Conservation (phyloP, 805 yeast species). For the Yamadazyma akitaensis region DNA sequence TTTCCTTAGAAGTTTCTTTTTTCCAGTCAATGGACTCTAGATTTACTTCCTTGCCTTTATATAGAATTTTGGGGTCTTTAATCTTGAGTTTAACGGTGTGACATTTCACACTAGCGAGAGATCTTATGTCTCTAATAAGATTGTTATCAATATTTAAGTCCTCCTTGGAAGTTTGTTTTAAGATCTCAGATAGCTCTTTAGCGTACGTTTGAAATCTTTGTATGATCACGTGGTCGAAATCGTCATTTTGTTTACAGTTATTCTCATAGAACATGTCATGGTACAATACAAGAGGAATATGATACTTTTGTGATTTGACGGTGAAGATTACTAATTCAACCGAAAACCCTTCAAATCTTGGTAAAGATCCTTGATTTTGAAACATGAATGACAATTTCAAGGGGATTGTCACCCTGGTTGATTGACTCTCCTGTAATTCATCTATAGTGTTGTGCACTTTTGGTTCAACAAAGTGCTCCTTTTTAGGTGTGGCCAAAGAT, state of each 20-base stretch:
- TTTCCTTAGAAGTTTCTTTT: not conserved
- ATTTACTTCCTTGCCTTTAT: not conserved
- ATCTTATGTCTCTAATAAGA: slow-evolving; percentile 27
- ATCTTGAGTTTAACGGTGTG: slow-evolving; percentile 27
- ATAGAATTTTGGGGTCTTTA: slow-evolving; percentile 7
- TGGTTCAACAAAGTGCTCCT: slow-evolving; percentile 21
- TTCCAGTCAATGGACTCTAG: slow-evolving; percentile 8
- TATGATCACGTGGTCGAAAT: slow-evolving; percentile 30
- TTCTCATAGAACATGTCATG: slow-evolving; percentile 36
- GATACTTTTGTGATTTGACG: slow-evolving; percentile 27
- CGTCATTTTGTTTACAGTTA: slow-evolving; percentile 23
- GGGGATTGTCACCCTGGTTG: slow-evolving; percentile 8
- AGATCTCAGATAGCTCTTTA: slow-evolving; percentile 22
- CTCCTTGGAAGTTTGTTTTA: slow-evolving; percentile 22
- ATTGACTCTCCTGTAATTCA: slow-evolving; percentile 1
- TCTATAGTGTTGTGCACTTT: slow-evolving; percentile 5
- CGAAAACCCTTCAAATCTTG: slow-evolving; percentile 20
- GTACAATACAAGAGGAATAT: slow-evolving; percentile 34
- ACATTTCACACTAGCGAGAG: slow-evolving; percentile 28
- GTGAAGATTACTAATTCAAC: slow-evolving; percentile 32
- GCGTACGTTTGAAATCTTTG: slow-evolving; percentile 31
- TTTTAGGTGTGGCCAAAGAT: slow-evolving; percentile 31
- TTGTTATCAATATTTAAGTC: slow-evolving; percentile 24
- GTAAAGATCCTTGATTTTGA: slow-evolving; percentile 16
- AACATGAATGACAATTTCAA: slow-evolving; percentile 15